phyloP scores from a whole-genome alignment of 352 stramenopile genomes.

The Phytophthora colocasiae region DNA sequence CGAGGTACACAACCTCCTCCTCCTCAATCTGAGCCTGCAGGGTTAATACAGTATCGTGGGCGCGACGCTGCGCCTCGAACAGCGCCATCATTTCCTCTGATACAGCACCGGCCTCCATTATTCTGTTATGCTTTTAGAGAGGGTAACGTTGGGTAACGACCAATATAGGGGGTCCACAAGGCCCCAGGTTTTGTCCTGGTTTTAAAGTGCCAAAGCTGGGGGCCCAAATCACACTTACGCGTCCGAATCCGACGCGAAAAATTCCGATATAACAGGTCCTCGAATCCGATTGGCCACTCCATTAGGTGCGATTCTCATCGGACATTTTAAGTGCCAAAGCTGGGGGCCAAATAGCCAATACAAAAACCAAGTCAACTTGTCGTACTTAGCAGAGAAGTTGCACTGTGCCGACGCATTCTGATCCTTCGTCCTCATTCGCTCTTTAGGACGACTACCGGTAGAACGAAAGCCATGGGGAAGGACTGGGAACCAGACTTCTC shows the following conservation, averaged over 20 bases:
- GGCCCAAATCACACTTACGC: no score
- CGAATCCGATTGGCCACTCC: no score
- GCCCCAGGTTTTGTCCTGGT: no score
- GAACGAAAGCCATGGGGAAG: constrained; percentile 29
- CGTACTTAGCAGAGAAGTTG: constrained; percentile 14
- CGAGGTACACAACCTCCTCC: constrained; percentile 78
- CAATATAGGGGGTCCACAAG: no score
- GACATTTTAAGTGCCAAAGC: no score
- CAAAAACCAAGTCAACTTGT: constrained; percentile 5
- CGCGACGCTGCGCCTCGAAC: constrained; percentile 69
- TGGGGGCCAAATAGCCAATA: not conserved
- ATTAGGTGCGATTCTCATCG: no score
- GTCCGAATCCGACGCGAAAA: no score
- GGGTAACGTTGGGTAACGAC: not conserved
- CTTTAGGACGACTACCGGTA: constrained; percentile 12
- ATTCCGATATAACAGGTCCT: no score
- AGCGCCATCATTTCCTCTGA: constrained; percentile 81
- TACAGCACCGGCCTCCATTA: constrained; percentile 29
- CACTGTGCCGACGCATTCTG: constrained; percentile 14
- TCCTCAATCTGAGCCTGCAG: constrained; percentile 83
- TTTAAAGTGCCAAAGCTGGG: no score
- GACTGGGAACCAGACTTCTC: constrained; percentile 30
- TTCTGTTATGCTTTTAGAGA: not conserved
- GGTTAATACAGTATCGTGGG: constrained; percentile 76
- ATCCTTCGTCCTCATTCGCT: constrained; percentile 28